Evolutionary conservation across 2,329 filamentous ascomycete genomes (phyloP).

Genomic region (Beauveria varroae): DNA sequence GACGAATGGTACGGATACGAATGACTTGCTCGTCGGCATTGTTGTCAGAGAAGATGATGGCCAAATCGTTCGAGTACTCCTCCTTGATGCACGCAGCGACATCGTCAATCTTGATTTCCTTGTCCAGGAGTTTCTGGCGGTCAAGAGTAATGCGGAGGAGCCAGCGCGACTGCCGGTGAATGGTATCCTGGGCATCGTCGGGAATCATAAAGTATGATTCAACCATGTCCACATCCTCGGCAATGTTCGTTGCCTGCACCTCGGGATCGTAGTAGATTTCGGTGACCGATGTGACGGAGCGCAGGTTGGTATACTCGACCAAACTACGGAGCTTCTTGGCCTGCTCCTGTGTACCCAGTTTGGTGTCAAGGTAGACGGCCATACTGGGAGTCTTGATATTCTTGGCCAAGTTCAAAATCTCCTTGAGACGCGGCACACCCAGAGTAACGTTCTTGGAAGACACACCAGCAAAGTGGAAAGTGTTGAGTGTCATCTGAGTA

Average conservation of each 20-base stretch:
- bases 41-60: conserved; percentile 95
- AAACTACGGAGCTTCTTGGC: conserved; percentile 81
- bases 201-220: conserved; percentile 95
- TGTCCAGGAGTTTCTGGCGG: conserved; percentile 91
- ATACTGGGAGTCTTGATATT: conserved; percentile 99
- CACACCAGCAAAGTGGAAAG: conserved; percentile 99
- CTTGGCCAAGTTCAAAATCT: conserved; percentile 95
- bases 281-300: conserved; percentile 82
- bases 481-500: conserved; percentile 99
- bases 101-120: conserved; percentile 83
- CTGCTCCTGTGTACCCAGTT: conserved; percentile 62
- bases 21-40: conserved; percentile 95
- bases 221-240: conserved; percentile 85
- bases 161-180: conserved; percentile 85
- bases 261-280: conserved; percentile 98
- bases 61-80: conserved; percentile 75
- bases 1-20: conserved; percentile 73
- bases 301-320: conserved; percentile 90
- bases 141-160: conserved; percentile 88
- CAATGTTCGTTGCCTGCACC: conserved; percentile 75
- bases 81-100: conserved; percentile 86
- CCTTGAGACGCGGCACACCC: conserved; percentile 97
- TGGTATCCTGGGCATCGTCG: conserved; percentile 57
- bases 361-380: conserved; percentile 73
- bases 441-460: conserved; percentile 99